Base-by-base conservation (phyloP, 371 early-diverging fungal genomes). In the Syncephalastrum racemosum region DNA sequence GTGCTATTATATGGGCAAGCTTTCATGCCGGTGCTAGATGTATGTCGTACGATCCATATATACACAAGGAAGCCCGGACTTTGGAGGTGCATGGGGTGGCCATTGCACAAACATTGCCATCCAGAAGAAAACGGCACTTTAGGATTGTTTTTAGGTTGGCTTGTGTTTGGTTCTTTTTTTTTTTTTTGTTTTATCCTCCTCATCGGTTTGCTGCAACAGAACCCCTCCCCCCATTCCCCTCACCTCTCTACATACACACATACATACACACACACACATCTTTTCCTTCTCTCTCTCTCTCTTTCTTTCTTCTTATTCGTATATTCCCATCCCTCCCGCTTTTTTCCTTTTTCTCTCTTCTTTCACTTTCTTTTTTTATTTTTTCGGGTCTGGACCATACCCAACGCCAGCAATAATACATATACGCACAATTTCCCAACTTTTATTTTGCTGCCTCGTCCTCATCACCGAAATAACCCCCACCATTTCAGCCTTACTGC, bases 1-100 rank as follows among this genome's bases (percentile, higher is more conserved):
- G 12, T 75, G 70, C 41, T 79, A 79, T 46, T 79, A 79, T 46
- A 63, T 75, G 66, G 79, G 79, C 49, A 79, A 79, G 42, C 55
- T 79, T 12, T 73, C 79, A 5, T 71, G 70, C 51, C 73, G 64
- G 6, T 79, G 79, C 53, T 70, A 49, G 60, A 48, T 27, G 27
- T 27, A 27, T 7, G 27, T 27, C 27, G 27, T 27, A 27, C 27
- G 31, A 51, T 22, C 25, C n/a, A 50, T 50, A 50, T 27, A 27
- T 27, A 27, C 12, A 53, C 12, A 53, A 20, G 10, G 16, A 51
- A 51, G 15, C n/a, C 16, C 15, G 15, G 51, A 36, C 16, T 27
- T 50, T 50, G 31, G 31, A 16, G 19, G 36, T 23, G n/a, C 49
- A 49, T 27, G 27, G 27, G 27, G 27, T 27, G 27, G 27, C 27